Base-by-base conservation (phyloP, 352 stramenopile genomes). In the Globisporangium paroecandrum region DNA sequence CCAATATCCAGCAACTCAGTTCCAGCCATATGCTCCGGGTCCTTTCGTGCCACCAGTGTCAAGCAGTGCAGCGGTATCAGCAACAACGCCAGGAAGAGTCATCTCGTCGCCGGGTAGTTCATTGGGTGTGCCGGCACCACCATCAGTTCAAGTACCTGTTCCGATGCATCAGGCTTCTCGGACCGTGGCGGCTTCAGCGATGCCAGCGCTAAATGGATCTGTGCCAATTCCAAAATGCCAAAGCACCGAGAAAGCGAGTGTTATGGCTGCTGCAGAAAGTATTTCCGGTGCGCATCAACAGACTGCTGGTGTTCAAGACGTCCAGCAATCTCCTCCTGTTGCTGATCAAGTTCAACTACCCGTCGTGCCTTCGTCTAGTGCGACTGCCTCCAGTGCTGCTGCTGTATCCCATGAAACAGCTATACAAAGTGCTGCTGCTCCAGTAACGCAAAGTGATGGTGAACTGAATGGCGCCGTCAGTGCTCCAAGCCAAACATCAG, bases 51-150 rank as follows among this genome's bases (percentile, higher is more conserved):
- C 43, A 24, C 6, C 18, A 27, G 22, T 43, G 10, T 4, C n/a
- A 10, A 43, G 18, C 10, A 57, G 29, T 32, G 27, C 60, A 57
- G n/a, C 43, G 15, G 12, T 10, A n/a, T 47, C 43, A 24, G 7
- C 27, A 5, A 41, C 43, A 18, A 64, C 58, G 0, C 29, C 60
- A 34, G 46, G 27, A 13, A 29, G 43, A 24, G 27, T 47, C 43
- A 58, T 65, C 36, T 43, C 32, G 38, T 65, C 60, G 5, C 60
- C 60, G 15, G 60, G 60, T 1, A 65, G 60, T 32, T 65, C 60
- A 24, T 32, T 65, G 5, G 60, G 60, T 2, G 43, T 58, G 3
- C 10, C 54, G 10, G 20, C 55, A 34, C n/a, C 65, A 22, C 3
- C n/a, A 25, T 25, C 67, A 32, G 12, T 47, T 4, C 55, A 32